Evolutionary conservation across 768 basidiomycete species (phyloP), one percentile per base, ranked within the genome.

Genomic region (Boletus tomentosulus): DNA sequence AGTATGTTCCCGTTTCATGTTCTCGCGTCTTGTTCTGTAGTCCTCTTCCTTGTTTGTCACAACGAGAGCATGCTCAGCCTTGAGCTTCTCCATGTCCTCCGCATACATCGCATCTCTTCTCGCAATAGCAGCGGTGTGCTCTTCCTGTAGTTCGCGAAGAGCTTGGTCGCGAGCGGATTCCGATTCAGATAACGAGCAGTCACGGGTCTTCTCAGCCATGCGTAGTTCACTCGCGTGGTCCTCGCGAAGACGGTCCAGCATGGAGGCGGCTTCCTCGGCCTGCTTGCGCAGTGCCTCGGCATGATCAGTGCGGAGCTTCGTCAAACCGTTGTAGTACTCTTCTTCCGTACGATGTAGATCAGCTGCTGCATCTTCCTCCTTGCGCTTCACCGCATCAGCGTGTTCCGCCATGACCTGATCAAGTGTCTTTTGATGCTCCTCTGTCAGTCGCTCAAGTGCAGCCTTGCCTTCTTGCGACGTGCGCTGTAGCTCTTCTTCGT

Each of bases 241-340:
- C 60, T 86, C 84, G 51, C 80, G 81, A 57, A 92, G 70, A 43
- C 88, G 79, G 50, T 87, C 84, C n/a, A 92, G 73, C 11, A 74
- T 76, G 6, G 81, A 82, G 37, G 81, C 74, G 19, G 79, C 73
- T 52, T 92, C 86, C 5, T 76, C 76, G 1, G 80, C 74, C 52
- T 86, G 80, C 60, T 76, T 81, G 57, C 81, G 80, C 54, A 92
- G 73, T 25, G 81, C 76, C 56, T 84, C 80, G 3, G 80, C 76
- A 60, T 93, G 89, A 63, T 89, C 86, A 13, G 66, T 74, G 41
- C 89, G 86, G 46, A 92, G 79, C 60, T 87, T 88, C 13, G 84
- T 87, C 39, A 93, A 73, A 22, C 83, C 84, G 54, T 90, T 84
- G 66, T 91, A 89, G 62, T 90, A 91, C 64, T 91, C 86, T 61